Conservation (phyloP, 768 basidiomycete genomes). For the Boletus bicolor region DNA sequence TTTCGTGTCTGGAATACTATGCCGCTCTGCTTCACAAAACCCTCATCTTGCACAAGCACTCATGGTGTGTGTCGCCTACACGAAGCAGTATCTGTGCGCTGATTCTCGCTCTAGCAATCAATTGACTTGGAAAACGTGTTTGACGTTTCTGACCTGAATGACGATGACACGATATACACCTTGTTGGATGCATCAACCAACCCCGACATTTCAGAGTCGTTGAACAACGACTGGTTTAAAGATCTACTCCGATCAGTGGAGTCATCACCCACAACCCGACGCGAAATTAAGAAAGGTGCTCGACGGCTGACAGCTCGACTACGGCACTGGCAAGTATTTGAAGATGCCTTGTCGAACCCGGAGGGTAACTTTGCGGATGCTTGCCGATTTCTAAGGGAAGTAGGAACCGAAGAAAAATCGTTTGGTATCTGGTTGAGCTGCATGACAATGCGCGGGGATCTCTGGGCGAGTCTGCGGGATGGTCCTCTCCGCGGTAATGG, state of each 20-base stretch:
- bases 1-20: conserved; percentile 58
- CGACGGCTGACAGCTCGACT: conserved; percentile 49
- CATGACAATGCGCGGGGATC: conserved; percentile 56
- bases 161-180: conserved; percentile 48
- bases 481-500: conserved; percentile 18
- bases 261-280: conserved; percentile 33
- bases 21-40: conserved; percentile 63
- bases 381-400: conserved; percentile 54
- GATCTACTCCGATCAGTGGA: conserved; percentile 19
- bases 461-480: conserved; percentile 31
- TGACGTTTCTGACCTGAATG: conserved; percentile 48
- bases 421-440: conserved; percentile 73
- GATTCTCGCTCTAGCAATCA: conserved; percentile 43
- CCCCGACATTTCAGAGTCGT: conserved; percentile 54
- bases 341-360: conserved; percentile 56
- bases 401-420: conserved; percentile 61
- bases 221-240: conserved; percentile 39
- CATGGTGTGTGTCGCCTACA: conserved; percentile 36
- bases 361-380: conserved; percentile 46
- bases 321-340: conserved; percentile 56
- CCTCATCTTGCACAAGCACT: conserved; percentile 42
- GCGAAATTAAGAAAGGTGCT: conserved; percentile 43
- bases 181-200: conserved; percentile 68
- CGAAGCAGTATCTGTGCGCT: background rate
- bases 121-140: conserved; percentile 55